phyloP scores from a whole-genome alignment of 2,329 filamentous ascomycete species.

The Colletotrichum salicis region DNA sequence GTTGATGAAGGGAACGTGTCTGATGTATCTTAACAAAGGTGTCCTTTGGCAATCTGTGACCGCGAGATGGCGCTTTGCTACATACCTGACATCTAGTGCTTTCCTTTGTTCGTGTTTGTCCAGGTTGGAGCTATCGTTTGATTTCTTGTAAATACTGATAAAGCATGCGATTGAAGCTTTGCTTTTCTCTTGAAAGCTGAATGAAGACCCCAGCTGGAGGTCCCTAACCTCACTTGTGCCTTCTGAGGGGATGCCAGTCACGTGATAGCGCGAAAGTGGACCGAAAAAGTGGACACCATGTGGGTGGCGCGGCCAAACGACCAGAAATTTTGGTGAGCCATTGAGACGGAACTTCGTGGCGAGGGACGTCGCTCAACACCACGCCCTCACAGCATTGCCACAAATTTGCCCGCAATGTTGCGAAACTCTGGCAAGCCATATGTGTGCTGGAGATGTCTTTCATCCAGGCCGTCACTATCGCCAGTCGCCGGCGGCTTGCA shows the following conservation, averaged over 20 bases:
- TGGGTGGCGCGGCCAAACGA: slow-evolving; percentile 24
- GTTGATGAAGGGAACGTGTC: background rate
- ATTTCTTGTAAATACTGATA: background rate
- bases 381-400: background rate
- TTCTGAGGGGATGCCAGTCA: background rate
- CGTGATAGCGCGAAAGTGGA: slow-evolving; percentile 30
- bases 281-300: background rate
- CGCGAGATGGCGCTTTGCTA: background rate
- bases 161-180: background rate
- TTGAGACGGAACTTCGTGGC: background rate
- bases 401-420: slow-evolving; percentile 42
- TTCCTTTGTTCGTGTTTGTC: background rate
- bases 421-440: slow-evolving; percentile 43
- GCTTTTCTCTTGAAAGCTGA: background rate
- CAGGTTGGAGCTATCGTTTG: background rate
- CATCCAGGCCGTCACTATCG: slow-evolving; percentile 12
- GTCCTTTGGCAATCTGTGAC: background rate
- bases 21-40: too few relatives aligned
- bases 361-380: slow-evolving; percentile 13
- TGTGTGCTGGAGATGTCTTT: slow-evolving; percentile 48
- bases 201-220: background rate
- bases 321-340: slow-evolving; percentile 32
- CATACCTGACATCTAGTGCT: background rate
- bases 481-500: slow-evolving; percentile 10
- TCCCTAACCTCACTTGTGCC: too few relatives aligned